Percentiles rank a stretch among this genome's conserved stretches.
Conservation (phyloP, 768 basidiomycete genomes). For the Tricholoma sp. region DNA sequence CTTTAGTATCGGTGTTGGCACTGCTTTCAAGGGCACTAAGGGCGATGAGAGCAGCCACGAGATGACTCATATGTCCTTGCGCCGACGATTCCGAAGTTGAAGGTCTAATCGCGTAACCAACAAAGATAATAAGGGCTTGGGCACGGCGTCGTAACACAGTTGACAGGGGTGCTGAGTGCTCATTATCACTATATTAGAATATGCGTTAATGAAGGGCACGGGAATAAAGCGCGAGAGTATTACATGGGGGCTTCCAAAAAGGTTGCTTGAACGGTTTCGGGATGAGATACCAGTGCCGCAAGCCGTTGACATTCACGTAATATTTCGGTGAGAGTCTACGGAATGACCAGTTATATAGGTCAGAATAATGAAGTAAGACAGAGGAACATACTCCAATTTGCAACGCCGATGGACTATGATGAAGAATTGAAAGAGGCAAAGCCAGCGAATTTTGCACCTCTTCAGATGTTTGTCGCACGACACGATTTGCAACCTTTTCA, state of each 20-base stretch:
- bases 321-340: conserved; percentile 57
- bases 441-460: conserved; percentile 57
- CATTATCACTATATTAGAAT: conserved; percentile 47
- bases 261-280: conserved; percentile 31
- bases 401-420: conserved; percentile 41
- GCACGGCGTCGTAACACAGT: conserved; percentile 53
- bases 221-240: conserved; percentile 14
- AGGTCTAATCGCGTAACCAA: conserved; percentile 45
- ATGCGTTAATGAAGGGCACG: neutral
- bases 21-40: conserved; percentile 34
- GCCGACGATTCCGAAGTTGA: conserved; percentile 17
- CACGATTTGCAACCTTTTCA: conserved; percentile 68
- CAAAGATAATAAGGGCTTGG: conserved; percentile 63
- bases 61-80: conserved; percentile 29
- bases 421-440: conserved; percentile 63
- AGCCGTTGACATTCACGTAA: conserved; percentile 65
- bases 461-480: conserved; percentile 54
- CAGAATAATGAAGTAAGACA: neutral
- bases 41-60: conserved; percentile 46
- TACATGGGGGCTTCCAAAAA: conserved; percentile 60
- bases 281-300: conserved; percentile 33
- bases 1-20: conserved; percentile 25
- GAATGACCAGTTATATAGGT: conserved; percentile 4
- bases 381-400: conserved; percentile 47
- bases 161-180: conserved; percentile 41